Evolutionary conservation across 1,139 yeast species (phyloP), one percentile per base, ranked within the genome.

Genomic region (Lodderomyces margitis): DNA sequence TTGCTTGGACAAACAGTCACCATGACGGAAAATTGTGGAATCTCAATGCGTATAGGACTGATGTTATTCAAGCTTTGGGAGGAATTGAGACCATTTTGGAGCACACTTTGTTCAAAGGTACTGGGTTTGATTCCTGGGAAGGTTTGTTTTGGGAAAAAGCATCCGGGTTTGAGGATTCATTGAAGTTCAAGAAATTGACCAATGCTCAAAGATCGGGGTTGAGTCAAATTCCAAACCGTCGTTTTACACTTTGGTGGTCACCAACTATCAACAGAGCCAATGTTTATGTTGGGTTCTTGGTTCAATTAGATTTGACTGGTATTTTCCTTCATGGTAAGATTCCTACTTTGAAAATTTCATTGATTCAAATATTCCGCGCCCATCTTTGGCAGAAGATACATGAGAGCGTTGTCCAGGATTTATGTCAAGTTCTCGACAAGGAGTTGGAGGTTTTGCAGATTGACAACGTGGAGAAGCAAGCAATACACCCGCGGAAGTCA

Each of bases 341-440:
- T 49, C 99, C 99, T 4, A 92, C 99, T 0, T 70, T 94, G 54
- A 94, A 94, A 64, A 92, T 94, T 30, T 92, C 98, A 1, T 73
- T 92, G 49, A 91, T 94, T 59, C 99, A 94, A 62, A 89, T 94
- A 2, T 94, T 94, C 74, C 74, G 99, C 44, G 98, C 98, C 0
- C 99, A 94, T 69, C 77, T 94, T 57, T 94, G 99, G 99, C 99
- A 94, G 59, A 94, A 94, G 64, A 94, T 94, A 42, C 99, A 94
- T 59, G 99, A 94, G 62, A 84, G 95, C 62, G 75, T 94, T 38
- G 96, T 94, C 3, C 88, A 88, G 59, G 98, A 92, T 69, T 57
- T 92, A 31, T 89, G 96, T 56, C 97, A 91, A 58, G 94, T 91
- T 12, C 68, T 94, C 27, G 98, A 94, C 58, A 83, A 83, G 42